Percentiles rank a stretch among this genome's conserved stretches.
Evolutionary conservation across 164 flowering plant genomes (phyloP).

Genomic region (Pachysandra terminalis): DNA sequence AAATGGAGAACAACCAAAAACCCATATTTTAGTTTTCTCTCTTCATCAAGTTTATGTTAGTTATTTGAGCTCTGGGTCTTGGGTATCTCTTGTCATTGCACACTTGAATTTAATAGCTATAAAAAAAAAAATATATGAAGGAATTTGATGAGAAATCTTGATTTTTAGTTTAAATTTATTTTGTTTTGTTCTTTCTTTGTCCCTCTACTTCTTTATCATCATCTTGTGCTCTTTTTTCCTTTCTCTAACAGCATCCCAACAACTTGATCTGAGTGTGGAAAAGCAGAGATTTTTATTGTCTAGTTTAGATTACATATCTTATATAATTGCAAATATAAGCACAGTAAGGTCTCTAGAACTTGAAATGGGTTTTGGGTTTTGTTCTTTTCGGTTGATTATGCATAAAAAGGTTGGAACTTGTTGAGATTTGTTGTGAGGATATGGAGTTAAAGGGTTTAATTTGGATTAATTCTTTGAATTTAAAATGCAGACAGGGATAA

Average conservation of each 20-base stretch:
- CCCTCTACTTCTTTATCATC: not conserved
- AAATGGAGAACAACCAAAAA: not conserved
- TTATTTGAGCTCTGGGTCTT: not conserved
- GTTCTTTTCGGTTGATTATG: not conserved
- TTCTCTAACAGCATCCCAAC: not conserved
- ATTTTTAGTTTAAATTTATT: not conserved
- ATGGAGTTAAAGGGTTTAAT: not conserved
- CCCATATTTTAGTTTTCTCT: constrained; percentile 5
- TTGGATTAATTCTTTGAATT: not conserved
- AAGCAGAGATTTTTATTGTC: not conserved
- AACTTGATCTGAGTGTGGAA: not conserved
- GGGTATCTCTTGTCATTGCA: not conserved
- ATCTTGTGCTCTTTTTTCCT: not conserved
- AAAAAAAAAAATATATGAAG: not conserved
- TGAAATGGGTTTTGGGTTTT: not conserved
- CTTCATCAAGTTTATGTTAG: constrained; percentile 1
- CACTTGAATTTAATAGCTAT: not conserved
- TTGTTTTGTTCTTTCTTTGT: not conserved
- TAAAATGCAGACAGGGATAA: constrained; percentile 60
- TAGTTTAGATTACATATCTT: not conserved
- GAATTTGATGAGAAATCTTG: not conserved
- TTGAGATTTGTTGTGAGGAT: not conserved
- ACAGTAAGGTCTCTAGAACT: too few species aligned
- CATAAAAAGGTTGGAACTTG: not conserved
- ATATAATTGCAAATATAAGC: not conserved